Evolutionary conservation across 768 basidiomycete genomes (phyloP).

Genomic region (Tulasnella sp.): DNA sequence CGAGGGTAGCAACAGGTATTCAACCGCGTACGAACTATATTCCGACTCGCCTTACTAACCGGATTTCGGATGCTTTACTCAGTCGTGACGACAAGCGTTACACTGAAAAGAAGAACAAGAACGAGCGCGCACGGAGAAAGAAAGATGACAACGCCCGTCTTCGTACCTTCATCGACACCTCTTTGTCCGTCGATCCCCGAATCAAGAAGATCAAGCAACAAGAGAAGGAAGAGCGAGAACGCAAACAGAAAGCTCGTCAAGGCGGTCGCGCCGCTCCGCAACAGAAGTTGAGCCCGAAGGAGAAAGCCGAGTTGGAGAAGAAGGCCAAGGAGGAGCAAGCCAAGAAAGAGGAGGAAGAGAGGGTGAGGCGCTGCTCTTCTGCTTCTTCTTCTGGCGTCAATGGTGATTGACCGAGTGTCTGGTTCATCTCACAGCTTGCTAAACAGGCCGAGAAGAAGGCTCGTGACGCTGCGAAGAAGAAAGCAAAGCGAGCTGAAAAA

Average conservation of each 20-base stretch:
- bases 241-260: slow-evolving; percentile 52
- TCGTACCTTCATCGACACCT: slow-evolving; percentile 74
- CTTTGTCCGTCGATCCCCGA: slow-evolving; percentile 74
- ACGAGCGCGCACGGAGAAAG: slow-evolving; percentile 90
- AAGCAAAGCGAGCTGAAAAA: neutral
- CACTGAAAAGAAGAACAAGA: slow-evolving; percentile 99
- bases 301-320: slow-evolving; percentile 57
- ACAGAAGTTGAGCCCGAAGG: slow-evolving; percentile 38
- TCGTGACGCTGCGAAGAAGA: neutral
- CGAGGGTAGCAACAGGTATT: slow-evolving; percentile 92
- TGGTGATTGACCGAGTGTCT: neutral
- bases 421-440: neutral
- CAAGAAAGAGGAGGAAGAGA: slow-evolving; percentile 71
- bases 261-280: slow-evolving; percentile 25
- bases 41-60: neutral
- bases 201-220: slow-evolving; percentile 96
- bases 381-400: neutral
- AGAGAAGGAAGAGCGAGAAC: slow-evolving; percentile 88
- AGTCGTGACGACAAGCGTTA: slow-evolving; percentile 98
- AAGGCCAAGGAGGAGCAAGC: slow-evolving; percentile 27
- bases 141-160: slow-evolving; percentile 93
- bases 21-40: slow-evolving; percentile 23
- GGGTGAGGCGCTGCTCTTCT: neutral
- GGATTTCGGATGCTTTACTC: neutral
- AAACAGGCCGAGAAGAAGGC: neutral